Base-by-base conservation (phyloP, 129 eudicot species). In the Flaveria robusta region DNA sequence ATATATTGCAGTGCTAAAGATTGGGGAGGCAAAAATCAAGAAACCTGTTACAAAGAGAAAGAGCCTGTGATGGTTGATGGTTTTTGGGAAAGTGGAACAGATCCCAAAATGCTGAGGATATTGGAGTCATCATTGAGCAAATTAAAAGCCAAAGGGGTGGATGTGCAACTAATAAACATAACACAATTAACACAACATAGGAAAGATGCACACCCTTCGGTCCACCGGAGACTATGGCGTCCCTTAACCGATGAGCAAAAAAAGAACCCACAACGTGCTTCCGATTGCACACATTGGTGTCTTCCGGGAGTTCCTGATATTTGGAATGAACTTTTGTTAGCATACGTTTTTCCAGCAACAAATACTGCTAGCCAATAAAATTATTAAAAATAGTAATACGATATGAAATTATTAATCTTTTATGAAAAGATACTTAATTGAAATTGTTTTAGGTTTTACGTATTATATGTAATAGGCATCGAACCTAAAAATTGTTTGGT, bases 271-370 rank as follows among this genome's bases (percentile, higher is more conserved):
- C 47, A 70, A 58, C 75, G 77, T 70, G 12, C 75, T 47, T 75
- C 85, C 2, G 85, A 81, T 69, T 81, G 85, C 19, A 75, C 85
- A 11, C 85, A 81, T 55, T 80, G 83, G 83, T 80, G 83, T 9
- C 83, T 80, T 68, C 83, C 83, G 0, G 83, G 83, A 74, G 85
- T 81, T 39, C 85, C 85, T 12, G 85, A 81, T 81, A 43, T 81
- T 4, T 81, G 85, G 85, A 81, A 81, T n/a, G 85, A 81, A 26
- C 81, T 81, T 70, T 81, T 81, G 45, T 70, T 74, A 37, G 76
- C 81, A 49, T 50, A 74, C 50, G 75, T 81, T 39, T 74, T 81
- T 9, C 63, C 64, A 4, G 15, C 24, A 51, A 65, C 62, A 52
- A 9, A 72, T 51, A 52, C 26, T 1, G 74, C 29, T 2, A 56